Percentiles rank a stretch among this genome's conserved stretches.
Evolutionary conservation across 1,284 basidiomycete species (phyloP).

Genomic region (Vanrija humicola): DNA sequence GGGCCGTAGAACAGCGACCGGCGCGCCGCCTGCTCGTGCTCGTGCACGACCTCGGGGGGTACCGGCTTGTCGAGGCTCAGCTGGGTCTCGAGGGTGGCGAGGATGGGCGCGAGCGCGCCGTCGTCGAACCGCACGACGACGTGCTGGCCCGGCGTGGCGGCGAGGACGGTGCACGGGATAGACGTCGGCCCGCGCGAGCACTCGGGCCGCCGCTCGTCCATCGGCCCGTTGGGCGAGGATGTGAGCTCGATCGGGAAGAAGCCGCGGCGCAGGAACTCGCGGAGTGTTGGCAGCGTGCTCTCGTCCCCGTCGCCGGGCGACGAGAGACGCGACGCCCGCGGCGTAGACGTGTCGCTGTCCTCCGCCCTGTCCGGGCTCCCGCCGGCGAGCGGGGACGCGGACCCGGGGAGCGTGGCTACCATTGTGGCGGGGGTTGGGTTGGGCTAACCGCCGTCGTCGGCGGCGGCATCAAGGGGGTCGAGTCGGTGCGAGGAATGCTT

Average conservation of each 20-base stretch:
- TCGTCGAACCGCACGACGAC: neutral
- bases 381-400: neutral
- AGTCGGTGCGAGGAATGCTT: no score
- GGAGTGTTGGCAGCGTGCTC: neutral
- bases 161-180: neutral
- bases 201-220: neutral
- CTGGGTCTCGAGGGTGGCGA: neutral
- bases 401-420: no score
- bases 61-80: neutral
- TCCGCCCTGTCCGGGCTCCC: neutral
- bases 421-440: no score
- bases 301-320: neutral
- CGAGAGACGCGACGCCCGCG: neutral
- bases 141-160: neutral
- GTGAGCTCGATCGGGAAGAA: conserved; percentile 5
- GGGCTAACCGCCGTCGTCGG: no score
- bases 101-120: neutral
- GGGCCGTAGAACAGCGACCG: neutral
- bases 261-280: conserved; percentile 2
- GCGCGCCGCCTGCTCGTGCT: no score
- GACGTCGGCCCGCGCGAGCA: neutral
- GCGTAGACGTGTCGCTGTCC: neutral
- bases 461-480: no score
- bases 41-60: neutral
- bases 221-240: neutral